These are phyloP conservation scores for Metarhizium robertsii DNA, from an alignment of 2,329 filamentous ascomycete genomes.

Conservation along the genomic window DNA sequence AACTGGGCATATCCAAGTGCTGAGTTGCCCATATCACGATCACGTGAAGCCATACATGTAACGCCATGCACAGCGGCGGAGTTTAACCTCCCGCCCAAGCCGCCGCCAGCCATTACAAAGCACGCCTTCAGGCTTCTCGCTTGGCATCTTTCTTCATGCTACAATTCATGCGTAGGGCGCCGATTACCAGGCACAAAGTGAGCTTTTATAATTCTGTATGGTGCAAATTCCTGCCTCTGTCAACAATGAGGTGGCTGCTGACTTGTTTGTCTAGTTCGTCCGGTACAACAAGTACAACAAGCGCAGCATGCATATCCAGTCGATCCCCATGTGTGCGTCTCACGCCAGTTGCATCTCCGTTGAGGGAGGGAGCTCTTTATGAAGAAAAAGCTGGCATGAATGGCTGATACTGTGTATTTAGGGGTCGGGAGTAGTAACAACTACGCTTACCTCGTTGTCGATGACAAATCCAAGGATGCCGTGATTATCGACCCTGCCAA, in stretches of 20 bases:
- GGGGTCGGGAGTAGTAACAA: slow-evolving; percentile 73
- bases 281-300: slow-evolving; percentile 4
- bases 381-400: background rate
- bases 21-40: background rate
- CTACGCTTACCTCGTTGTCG: slow-evolving; percentile 75
- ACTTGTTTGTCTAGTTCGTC: slow-evolving; percentile 1
- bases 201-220: background rate
- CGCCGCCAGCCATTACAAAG: background rate
- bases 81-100: background rate
- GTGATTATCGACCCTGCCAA: slow-evolving; percentile 75
- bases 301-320: slow-evolving; percentile 68
- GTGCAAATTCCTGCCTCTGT: too few relatives aligned
- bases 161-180: background rate
- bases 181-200: background rate
- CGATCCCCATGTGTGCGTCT: slow-evolving; percentile 77
- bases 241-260: background rate
- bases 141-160: background rate
- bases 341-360: background rate
- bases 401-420: slow-evolving; percentile 21
- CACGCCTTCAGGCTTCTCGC: background rate
- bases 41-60: background rate
- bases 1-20: too few relatives aligned
- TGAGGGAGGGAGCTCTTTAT: background rate
- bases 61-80: background rate
- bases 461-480: slow-evolving; percentile 69